Evolutionary conservation across 495 filamentous ascomycete species (phyloP).

Genomic region (Penicillium nucicola): DNA sequence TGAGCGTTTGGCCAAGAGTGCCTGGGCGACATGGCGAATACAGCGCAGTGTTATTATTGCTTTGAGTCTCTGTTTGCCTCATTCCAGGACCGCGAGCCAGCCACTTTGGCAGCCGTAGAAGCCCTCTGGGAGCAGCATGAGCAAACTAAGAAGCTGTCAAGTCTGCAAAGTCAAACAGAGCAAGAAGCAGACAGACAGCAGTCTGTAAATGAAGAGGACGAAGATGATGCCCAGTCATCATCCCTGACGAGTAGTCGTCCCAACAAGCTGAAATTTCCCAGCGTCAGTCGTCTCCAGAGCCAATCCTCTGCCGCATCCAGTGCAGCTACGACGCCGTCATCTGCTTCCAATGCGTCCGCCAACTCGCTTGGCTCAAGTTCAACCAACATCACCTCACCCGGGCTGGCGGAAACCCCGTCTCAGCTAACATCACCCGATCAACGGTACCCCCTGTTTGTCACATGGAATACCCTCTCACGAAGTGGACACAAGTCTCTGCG

Average conservation of each 20-base stretch:
- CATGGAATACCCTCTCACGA: slow-evolving; percentile 78
- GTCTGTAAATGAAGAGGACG: slow-evolving; percentile 27
- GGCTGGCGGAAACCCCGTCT: slow-evolving; percentile 26
- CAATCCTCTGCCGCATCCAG: slow-evolving; percentile 40
- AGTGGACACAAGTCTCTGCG: slow-evolving; percentile 66
- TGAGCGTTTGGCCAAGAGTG: neutral
- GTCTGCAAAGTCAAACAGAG: slow-evolving; percentile 20
- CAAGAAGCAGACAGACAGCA: slow-evolving; percentile 14
- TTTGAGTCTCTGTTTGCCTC: slow-evolving; percentile 77
- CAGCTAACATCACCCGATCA: slow-evolving; percentile 22
- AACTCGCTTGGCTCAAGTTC: slow-evolving; percentile 37
- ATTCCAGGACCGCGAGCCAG: slow-evolving; percentile 56
- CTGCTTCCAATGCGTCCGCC: slow-evolving; percentile 41
- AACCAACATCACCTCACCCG: slow-evolving; percentile 45
- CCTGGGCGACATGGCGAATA: slow-evolving; percentile 68
- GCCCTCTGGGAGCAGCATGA: slow-evolving; percentile 63
- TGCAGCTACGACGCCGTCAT: slow-evolving; percentile 44
- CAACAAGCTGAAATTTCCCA: slow-evolving; percentile 28
- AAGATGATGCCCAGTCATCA: slow-evolving; percentile 25
- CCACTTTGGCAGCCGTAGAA: slow-evolving; percentile 63
- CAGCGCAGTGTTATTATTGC: slow-evolving; percentile 83
- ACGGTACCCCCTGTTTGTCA: slow-evolving; percentile 78
- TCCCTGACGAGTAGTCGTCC: slow-evolving; percentile 13
- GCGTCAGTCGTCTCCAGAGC: slow-evolving; percentile 33
- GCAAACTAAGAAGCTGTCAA: slow-evolving; percentile 38